A percentile compares a stretch with the other conserved stretches of the same genome.
These are phyloP conservation scores for Penicillium griseofulvum DNA, from an alignment of 2,329 filamentous ascomycete species.

Conservation along the genomic window DNA sequence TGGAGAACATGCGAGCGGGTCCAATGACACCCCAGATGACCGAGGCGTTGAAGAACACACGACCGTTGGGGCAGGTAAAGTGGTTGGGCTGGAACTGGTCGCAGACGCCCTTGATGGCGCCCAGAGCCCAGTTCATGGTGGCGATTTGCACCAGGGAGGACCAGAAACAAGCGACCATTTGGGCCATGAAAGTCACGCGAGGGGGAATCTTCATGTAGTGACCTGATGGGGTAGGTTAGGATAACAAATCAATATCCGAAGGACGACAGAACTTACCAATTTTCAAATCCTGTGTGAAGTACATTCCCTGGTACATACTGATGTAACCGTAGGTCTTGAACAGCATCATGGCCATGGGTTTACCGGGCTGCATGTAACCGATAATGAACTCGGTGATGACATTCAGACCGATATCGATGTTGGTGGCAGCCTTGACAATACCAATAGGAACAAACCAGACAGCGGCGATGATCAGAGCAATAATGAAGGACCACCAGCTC, in stretches of 20 bases:
- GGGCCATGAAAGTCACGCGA: slow-evolving; percentile 51
- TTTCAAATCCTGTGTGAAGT: slow-evolving; percentile 65
- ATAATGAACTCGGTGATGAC: slow-evolving; percentile 71
- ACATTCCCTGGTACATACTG: slow-evolving; percentile 64
- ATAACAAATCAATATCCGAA: background rate
- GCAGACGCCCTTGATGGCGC: slow-evolving; percentile 64
- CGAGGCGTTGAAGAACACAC: slow-evolving; percentile 66
- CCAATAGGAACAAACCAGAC: slow-evolving; percentile 59
- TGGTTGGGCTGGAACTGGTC: slow-evolving; percentile 57
- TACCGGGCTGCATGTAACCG: slow-evolving; percentile 70
- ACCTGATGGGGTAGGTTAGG: slow-evolving; percentile 16
- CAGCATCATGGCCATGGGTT: slow-evolving; percentile 71
- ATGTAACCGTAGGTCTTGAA: slow-evolving; percentile 74
- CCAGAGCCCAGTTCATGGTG: slow-evolving; percentile 46
- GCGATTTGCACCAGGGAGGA: slow-evolving; percentile 50
- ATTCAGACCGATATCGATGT: slow-evolving; percentile 65
- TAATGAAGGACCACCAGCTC: slow-evolving; percentile 69
- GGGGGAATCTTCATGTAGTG: slow-evolving; percentile 64
- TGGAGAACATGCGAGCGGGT: slow-evolving; percentile 66
- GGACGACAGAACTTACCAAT: slow-evolving; percentile 40
- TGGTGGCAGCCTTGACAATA: slow-evolving; percentile 69
- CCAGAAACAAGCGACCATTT: slow-evolving; percentile 53
- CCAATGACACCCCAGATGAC: slow-evolving; percentile 73
- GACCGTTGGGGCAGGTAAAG: slow-evolving; percentile 57
- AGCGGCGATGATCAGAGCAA: slow-evolving; percentile 64